Evolutionary conservation across 345 rosid genomes (phyloP), one percentile per base, ranked within the genome.

Genomic region (Diplotaxis tenuifolia): DNA sequence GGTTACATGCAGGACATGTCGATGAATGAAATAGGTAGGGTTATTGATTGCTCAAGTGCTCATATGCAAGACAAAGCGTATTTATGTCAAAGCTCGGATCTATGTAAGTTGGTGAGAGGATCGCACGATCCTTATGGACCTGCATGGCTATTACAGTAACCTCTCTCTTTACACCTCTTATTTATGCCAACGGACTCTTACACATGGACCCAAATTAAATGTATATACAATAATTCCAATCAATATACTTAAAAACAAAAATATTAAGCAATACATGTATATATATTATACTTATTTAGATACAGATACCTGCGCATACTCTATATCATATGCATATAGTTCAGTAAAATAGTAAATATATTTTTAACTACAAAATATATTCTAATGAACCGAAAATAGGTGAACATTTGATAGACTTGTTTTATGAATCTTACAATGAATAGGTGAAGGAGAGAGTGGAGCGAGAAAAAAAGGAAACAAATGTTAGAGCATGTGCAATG

Each of bases 41-140:
- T 14, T 21, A 69, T 69, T 75, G 23, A 76, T 57, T 75, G 65
- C 62, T 23, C 68, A 62, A 68, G 74, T 62, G 70, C 67, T 65
- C 79, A 77, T 71, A 65, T 65, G 65, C 49, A 71, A 65, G 10
- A 58, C 65, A 56, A 59, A 64, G 22, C 55, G 67, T 70, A 76
- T 70, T 70, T 62, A 75, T 62, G 49, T 11, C 71, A 57, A 71
- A 58, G 67, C 68, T 65, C 71, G 50, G 11, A 77, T 71, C 50
- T 71, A 71, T 70, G 72, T 34, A 77, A 71, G 63, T 65, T 77
- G 80, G 67, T 77, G 72, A 77, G 28, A 58, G 34, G 68, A 71
- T 71, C 72, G 71, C 80, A 77, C 27, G 80, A 77, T 77, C 76
- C 76, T 47, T 53, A 77, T 76, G 80, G 80, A 57, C 72, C 55